phyloP scores from a whole-genome alignment of 2,329 filamentous ascomycete species.

The Albophoma yamanashiensis region DNA sequence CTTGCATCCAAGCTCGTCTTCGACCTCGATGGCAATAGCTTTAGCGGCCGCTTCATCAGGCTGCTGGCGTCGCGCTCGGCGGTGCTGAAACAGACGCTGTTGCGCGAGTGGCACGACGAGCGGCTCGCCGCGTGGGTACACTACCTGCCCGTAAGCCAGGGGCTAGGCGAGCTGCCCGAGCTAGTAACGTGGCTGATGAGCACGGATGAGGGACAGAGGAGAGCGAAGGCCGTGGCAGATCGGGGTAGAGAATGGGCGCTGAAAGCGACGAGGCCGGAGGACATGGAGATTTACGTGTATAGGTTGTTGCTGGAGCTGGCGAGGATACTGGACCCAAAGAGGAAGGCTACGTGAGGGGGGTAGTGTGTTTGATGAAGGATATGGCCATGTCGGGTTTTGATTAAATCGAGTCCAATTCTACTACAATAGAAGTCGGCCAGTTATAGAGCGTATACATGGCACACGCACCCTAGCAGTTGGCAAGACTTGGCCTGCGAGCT shows the following conservation, averaged over 20 bases:
- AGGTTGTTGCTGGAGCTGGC: conserved; percentile 48
- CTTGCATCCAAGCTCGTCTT: conserved; percentile 31
- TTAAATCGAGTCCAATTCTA: too few relatives aligned
- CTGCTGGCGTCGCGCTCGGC: conserved; percentile 34
- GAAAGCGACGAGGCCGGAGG: conserved; percentile 42
- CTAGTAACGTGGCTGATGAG: conserved; percentile 34
- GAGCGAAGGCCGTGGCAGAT: conserved; percentile 40
- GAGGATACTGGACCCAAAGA: conserved; percentile 24
- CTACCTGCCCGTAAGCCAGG: conserved; percentile 40
- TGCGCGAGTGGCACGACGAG: conserved; percentile 49
- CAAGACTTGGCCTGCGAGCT: too few relatives aligned
- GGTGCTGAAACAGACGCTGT: conserved; percentile 40
- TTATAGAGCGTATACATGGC: too few relatives aligned
- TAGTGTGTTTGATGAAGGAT: too few relatives aligned
- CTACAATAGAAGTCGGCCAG: too few relatives aligned
- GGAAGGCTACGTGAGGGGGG: not conserved
- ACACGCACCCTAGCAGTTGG: too few relatives aligned
- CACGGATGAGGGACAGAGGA: conserved; percentile 31
- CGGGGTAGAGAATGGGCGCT: conserved; percentile 43
- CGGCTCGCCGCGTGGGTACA: conserved; percentile 45
- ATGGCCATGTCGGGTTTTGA: too few relatives aligned
- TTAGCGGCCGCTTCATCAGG: conserved; percentile 41
- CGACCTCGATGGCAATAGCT: conserved; percentile 46
- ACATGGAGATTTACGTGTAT: conserved; percentile 51
- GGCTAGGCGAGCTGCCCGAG: conserved; percentile 41